Base-by-base conservation (phyloP, 495 filamentous ascomycete species). In the Aspergillus diversus region DNA sequence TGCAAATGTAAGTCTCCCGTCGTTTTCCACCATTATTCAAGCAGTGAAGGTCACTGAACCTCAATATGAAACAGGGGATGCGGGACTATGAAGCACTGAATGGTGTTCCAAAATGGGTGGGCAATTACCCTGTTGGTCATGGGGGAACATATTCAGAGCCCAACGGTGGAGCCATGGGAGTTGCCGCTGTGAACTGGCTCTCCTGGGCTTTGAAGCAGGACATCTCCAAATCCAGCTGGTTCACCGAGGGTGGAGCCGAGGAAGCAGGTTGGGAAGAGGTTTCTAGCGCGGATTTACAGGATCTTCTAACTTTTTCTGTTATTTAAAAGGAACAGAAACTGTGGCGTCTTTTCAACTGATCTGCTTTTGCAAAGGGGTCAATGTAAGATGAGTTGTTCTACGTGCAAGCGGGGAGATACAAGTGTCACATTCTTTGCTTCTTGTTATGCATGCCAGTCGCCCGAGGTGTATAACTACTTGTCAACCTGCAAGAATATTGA, bases 71-170 rank as follows among this genome's bases (percentile, higher is more conserved):
- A 27, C 21, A 63, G 60, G 60, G 60, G 11, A 52, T 56, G 60
- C 31, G n/a, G 7, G 60, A 63, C 27, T 63, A 63, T 16, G 46
- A 55, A 3, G 60, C 52, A 5, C 54, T 63, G 0, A 33, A 2
- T 4, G 54, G 54, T n/a, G 60, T 63, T 5, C 60, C 60, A 3
- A 63, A 63, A n/a, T 63, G 60, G 60, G 54, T 63, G 7, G 60
- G 60, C 2, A 63, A 63, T 34, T 63, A 39, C 27, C 53, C 52
- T 31, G 60, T 63, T 32, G 60, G 60, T 7, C 60, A 63, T 17
- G 7, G 51, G n/a, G 60, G 60, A 5, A 63, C 53, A 0, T 63
- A 63, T 17, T 21, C 32, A 8, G 11, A 63, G 53, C 31, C 43
- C 1, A 54, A 63, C 11, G 60, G 60, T 7, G 60, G 60, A 27